Evolutionary conservation across 2,329 filamentous ascomycete species (phyloP).

Genomic region (Ceratocystis eucalypticola): DNA sequence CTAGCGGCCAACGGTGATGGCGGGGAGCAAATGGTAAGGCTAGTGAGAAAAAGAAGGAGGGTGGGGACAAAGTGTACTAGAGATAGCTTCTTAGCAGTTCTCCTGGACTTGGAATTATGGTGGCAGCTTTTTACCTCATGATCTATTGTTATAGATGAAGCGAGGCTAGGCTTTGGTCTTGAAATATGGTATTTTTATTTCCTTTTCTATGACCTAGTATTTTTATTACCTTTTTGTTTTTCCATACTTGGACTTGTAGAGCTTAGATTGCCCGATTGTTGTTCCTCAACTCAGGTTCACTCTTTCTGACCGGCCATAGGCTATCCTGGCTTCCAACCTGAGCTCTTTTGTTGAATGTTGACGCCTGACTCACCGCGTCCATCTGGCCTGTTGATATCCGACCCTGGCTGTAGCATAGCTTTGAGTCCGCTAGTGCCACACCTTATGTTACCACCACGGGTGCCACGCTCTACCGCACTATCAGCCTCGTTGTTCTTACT

Average conservation of each 20-base stretch:
- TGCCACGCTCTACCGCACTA: neutral
- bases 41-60: neutral
- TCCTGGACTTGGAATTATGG: neutral
- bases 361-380: neutral
- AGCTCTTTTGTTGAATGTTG: neutral
- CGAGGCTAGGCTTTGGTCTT: neutral
- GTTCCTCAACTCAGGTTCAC: neutral
- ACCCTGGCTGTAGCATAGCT: neutral
- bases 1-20: neutral
- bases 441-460: neutral
- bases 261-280: neutral
- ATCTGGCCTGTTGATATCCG: neutral
- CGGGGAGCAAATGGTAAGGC: neutral
- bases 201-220: neutral
- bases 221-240: constrained; percentile 20
- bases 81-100: neutral
- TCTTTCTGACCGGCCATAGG: neutral
- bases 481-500: neutral
- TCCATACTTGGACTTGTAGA: neutral
- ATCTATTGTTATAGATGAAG: neutral
- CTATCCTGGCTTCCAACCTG: constrained; percentile 3
- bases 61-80: neutral
- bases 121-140: neutral
- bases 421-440: neutral
- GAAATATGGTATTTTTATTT: neutral